Evolutionary conservation across 768 basidiomycete species (phyloP), one percentile per base, ranked within the genome.

Genomic region (Macrocybe gigantea): DNA sequence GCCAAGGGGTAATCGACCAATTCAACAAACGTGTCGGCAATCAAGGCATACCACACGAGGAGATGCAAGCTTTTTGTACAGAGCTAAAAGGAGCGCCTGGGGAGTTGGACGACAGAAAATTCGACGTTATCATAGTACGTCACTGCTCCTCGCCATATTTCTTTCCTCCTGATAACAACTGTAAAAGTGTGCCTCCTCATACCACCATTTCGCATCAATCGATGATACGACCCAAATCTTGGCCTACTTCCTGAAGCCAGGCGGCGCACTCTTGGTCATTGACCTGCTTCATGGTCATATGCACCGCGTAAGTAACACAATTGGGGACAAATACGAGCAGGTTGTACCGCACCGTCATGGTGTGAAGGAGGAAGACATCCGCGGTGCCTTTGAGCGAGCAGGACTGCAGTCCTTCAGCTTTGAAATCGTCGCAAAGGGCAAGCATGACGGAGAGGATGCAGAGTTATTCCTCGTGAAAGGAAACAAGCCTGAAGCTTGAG

Each of bases 91-190:
- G 74, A 5, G 60, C 58, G 37, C 71, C 69, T 15, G 67, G 62
- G 2, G 77, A 80, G 52, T 47, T 85, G 6, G 70, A 70, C 10
- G 78, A 73, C 5, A 60, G 62, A 46, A 74, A 71, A 45, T 91
- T 89, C 53, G 86, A 92, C 59, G 72, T 87, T 36, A 67, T 87
- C 49, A 75, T 83, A 6, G 88, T 90, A 59, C 57, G 85, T 66
- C 13, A 43, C 29, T 44, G 37, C n/a, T 8, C 34, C 56, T 7
- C 12, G 12, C 6, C 22, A 33, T 10, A 30, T 38, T 5, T 15
- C 22, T 34, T 33, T 41, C 36, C 12, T 13, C 12, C 36, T 34
- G n/a, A 14, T 14, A 34, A 31, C 35, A 2, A 31, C 47, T 22
- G 42, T 15, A 11, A 5, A 51, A 88, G 86, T 88, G 85, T 55